These are phyloP conservation scores for Polyrhizophydium stewartii DNA, from an alignment of 371 early-diverging fungal genomes.

Conservation along the genomic window DNA sequence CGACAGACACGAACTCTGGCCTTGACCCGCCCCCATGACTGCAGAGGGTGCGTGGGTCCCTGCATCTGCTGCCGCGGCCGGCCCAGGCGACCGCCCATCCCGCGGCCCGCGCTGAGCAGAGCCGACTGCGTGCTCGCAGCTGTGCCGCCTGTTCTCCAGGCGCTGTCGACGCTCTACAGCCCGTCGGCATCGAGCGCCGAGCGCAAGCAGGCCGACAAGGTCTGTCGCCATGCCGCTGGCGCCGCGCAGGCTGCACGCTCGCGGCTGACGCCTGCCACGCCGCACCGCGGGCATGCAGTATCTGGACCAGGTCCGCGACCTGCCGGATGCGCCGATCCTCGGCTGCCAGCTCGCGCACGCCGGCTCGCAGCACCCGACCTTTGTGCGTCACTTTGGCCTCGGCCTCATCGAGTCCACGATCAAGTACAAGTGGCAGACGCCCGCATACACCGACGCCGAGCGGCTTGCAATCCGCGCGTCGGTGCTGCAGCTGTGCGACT, in stretches of 20 bases:
- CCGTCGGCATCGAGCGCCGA: conserved; percentile 29
- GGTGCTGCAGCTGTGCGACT: conserved; percentile 30
- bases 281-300: conserved; percentile 19
- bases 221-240: conserved; percentile 4
- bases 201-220: conserved; percentile 38
- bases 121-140: too few species aligned
- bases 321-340: conserved; percentile 34
- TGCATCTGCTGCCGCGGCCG: too few species aligned
- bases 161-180: conserved; percentile 42
- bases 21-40: too few species aligned
- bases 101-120: too few species aligned
- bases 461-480: conserved; percentile 22
- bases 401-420: conserved; percentile 44
- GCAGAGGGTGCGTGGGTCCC: too few species aligned
- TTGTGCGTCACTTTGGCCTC: conserved; percentile 48
- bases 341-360: conserved; percentile 44
- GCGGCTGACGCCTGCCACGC: not conserved
- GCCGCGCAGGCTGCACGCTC: not conserved
- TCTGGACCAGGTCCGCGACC: conserved; percentile 34
- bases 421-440: conserved; percentile 42
- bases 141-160: conserved; percentile 11
- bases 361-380: conserved; percentile 13
- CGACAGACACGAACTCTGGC: too few species aligned
- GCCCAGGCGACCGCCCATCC: too few species aligned
- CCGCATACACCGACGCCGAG: conserved; percentile 16